Base-by-base conservation (phyloP, 495 filamentous ascomycete genomes). In the Neurospora sp. region DNA sequence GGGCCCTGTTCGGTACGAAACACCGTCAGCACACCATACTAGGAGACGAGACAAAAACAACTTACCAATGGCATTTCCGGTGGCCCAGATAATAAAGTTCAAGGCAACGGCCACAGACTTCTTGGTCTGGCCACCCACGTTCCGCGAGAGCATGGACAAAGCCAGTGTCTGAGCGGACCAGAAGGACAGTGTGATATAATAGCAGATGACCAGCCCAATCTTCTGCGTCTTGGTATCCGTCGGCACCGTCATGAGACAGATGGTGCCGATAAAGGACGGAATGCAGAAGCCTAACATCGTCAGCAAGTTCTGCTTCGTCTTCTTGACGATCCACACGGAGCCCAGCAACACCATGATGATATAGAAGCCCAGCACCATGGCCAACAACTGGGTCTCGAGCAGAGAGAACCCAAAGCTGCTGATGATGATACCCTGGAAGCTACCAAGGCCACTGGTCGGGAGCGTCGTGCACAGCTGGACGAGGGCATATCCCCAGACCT, bases 341-440 rank as follows among this genome's bases (percentile, higher is more conserved):
- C 82, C 83, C 42, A 92, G 77, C 38, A 93, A 79, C 16, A 92
- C 87, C 40, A 90, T 86, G 72, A 91, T 90, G 74, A 93, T 92
- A 73, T 91, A 91, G 44, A 86, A 88, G 6, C 91, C 90, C 2
- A 92, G 81, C 6, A 92, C 89, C 89, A 93, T 93, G 20, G 89
- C 87, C 42, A 89, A 78, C 12, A 89, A 80, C 78, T 88, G 87
- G 2, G 87, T 88, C 74, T 89, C 81, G 16, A 88, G 79, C 10
- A 79, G 76, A 5, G 78, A 81, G 72, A 88, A 89, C 6, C 84
- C 75, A 70, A 89, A 84, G 71, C 79, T 80, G 48, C 81, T 81
- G 74, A 84, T 84, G 73, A 89, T 90, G 75, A 92, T 87, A 73
- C 89, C 89, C 41, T 89, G 88, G 76, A 91, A 92, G 3, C 87